Evolutionary conservation across 768 basidiomycete genomes (phyloP).

Genomic region (Lentinula aciculospora): DNA sequence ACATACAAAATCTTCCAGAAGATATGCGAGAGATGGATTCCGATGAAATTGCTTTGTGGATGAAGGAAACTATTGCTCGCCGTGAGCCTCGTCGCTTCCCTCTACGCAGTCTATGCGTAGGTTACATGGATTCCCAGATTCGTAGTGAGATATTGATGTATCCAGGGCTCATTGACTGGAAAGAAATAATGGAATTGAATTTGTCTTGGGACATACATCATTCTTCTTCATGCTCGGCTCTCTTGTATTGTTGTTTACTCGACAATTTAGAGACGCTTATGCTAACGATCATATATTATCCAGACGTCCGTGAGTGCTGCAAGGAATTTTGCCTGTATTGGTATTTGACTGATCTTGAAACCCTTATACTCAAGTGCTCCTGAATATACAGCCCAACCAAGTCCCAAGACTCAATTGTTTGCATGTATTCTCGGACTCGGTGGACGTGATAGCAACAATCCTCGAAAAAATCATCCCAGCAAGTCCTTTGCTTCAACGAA

Average conservation of each 20-base stretch:
- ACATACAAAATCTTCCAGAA: background rate
- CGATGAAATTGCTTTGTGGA: background rate
- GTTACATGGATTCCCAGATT: background rate
- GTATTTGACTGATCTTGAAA: background rate
- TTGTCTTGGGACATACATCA: background rate
- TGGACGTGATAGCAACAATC: background rate
- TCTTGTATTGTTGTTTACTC: slow-evolving; percentile 1
- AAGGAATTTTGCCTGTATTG: background rate
- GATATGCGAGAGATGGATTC: background rate
- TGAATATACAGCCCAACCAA: background rate
- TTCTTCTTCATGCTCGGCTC: background rate
- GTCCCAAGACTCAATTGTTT: background rate
- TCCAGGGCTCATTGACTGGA: background rate
- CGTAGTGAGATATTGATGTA: background rate
- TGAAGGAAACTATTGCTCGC: background rate
- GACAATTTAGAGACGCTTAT: background rate
- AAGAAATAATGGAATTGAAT: background rate
- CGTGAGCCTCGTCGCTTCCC: background rate
- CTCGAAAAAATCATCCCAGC: background rate
- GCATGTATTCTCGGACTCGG: background rate
- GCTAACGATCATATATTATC: background rate
- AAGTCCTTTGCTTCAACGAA: background rate
- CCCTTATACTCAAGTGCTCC: background rate
- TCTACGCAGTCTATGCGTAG: background rate
- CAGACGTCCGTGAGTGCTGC: background rate